Percentiles rank a stretch among this genome's conserved stretches.
Conservation (phyloP, 1,139 yeast species). For the Pneumocystis oryctolagi region DNA sequence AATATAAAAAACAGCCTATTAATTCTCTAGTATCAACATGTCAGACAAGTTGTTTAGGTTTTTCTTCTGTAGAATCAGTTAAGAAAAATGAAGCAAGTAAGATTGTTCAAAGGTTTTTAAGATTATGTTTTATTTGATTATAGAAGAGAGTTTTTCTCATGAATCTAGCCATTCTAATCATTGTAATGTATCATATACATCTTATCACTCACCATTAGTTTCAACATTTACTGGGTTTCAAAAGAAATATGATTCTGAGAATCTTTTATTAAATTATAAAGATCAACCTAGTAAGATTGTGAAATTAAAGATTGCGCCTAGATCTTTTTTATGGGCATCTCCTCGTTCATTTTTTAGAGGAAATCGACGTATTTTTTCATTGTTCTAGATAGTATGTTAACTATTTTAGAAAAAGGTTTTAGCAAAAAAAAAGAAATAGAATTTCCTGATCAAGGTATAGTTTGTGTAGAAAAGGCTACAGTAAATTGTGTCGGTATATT, state of each 20-base stretch:
- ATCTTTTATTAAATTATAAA: not conserved
- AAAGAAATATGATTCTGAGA: not conserved
- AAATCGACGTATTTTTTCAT: not conserved
- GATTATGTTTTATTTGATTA: not conserved
- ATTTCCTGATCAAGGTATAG: not conserved
- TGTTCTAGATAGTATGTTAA: not conserved
- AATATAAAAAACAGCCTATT: not conserved
- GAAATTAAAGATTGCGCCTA: not conserved
- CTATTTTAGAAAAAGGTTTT: not conserved
- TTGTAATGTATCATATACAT: not conserved
- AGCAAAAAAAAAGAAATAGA: not conserved
- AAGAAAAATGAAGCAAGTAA: not conserved
- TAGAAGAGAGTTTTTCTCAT: not conserved
- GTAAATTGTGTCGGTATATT: not conserved
- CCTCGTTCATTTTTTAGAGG: not conserved
- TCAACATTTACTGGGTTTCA: not conserved
- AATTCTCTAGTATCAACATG: not conserved
- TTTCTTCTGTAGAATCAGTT: not conserved
- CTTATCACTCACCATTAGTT: not conserved
- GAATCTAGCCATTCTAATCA: not conserved
- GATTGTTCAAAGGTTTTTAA: not conserved
- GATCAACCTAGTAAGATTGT: not conserved
- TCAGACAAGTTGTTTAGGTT: not conserved
- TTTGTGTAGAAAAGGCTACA: not conserved
- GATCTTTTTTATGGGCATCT: not conserved